A percentile compares a stretch with the other conserved stretches of the same genome.
These are phyloP conservation scores for Areca catechu DNA, from an alignment of 176 grass and related monocot species.

Conservation along the genomic window DNA sequence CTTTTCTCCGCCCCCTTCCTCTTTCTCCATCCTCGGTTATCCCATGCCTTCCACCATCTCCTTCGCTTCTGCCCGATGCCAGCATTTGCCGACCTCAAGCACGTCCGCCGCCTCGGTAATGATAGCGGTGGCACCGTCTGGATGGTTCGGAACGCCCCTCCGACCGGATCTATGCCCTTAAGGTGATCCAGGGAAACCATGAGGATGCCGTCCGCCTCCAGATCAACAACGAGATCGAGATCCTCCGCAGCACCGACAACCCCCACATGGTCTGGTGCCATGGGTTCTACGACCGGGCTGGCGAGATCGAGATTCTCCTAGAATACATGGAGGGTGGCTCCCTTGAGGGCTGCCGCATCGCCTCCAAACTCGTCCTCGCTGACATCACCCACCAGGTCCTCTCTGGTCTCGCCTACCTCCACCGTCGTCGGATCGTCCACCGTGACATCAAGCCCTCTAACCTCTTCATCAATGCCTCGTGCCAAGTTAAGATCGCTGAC, in stretches of 20 bases:
- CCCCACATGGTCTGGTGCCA: neutral
- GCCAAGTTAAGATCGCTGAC: conserved; percentile 33
- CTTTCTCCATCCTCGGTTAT: neutral
- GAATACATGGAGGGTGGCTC: too few species aligned
- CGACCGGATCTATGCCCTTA: too few species aligned
- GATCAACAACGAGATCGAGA: conserved; percentile 27
- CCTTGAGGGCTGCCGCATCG: too few species aligned
- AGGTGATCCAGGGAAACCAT: too few species aligned
- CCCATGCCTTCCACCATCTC: neutral
- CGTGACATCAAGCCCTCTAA: conserved; percentile 33
- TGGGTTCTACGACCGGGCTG: too few species aligned
- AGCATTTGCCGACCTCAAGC: conserved; percentile 13
- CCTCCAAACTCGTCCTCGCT: too few species aligned
- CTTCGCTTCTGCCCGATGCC: neutral
- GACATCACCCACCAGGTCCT: too few species aligned
- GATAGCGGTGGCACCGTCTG: too few species aligned
- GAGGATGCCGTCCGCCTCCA: conserved; percentile 4
- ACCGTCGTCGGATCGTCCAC: conserved; percentile 9
- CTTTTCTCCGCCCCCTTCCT: too few species aligned
- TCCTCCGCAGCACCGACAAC: conserved; percentile 27
- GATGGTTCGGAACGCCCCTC: too few species aligned
- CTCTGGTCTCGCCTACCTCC: too few species aligned
- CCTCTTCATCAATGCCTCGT: conserved; percentile 5
- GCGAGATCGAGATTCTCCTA: too few species aligned
- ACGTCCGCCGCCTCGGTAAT: conserved; percentile 23